These are phyloP conservation scores for Rauvolfia tetraphylla DNA, from an alignment of 257 asterid species.

Conservation along the genomic window DNA sequence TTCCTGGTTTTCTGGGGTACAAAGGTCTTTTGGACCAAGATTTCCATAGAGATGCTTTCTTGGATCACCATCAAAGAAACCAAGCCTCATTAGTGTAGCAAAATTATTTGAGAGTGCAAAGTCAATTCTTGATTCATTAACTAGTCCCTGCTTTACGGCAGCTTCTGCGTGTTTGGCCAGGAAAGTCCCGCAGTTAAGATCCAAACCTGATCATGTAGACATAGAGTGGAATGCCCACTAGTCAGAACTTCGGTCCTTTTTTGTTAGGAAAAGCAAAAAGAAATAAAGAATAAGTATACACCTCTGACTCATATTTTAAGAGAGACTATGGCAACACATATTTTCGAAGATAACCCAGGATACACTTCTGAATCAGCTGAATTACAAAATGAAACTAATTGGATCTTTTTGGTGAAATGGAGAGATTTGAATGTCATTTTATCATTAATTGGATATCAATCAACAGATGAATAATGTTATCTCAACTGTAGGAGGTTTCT, in stretches of 20 bases:
- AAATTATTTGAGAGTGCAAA: conserved; percentile 63
- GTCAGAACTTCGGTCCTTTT: background rate
- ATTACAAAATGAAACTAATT: background rate
- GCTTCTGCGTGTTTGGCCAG: conserved; percentile 38
- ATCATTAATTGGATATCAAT: background rate
- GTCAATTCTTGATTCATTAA: conserved; percentile 52
- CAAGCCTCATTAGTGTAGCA: conserved; percentile 75
- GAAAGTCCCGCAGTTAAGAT: conserved; percentile 72
- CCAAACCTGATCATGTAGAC: conserved; percentile 50
- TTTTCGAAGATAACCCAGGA: too few relatives aligned
- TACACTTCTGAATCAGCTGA: background rate
- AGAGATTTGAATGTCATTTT: background rate
- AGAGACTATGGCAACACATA: too few relatives aligned
- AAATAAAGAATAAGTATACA: background rate
- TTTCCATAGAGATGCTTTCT: conserved; percentile 56
- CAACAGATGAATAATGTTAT: background rate
- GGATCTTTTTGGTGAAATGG: conserved; percentile 1
- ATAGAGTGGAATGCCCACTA: background rate
- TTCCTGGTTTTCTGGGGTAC: conserved; percentile 60
- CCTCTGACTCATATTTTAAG: background rate
- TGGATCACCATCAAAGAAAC: conserved; percentile 92
- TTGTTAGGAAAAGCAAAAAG: background rate
- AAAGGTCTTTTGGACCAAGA: conserved; percentile 84
- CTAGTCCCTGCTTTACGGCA: conserved; percentile 60
- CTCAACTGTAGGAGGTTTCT: background rate